phyloP scores from a whole-genome alignment of 352 stramenopile species.

The Phytophthora capsici region DNA sequence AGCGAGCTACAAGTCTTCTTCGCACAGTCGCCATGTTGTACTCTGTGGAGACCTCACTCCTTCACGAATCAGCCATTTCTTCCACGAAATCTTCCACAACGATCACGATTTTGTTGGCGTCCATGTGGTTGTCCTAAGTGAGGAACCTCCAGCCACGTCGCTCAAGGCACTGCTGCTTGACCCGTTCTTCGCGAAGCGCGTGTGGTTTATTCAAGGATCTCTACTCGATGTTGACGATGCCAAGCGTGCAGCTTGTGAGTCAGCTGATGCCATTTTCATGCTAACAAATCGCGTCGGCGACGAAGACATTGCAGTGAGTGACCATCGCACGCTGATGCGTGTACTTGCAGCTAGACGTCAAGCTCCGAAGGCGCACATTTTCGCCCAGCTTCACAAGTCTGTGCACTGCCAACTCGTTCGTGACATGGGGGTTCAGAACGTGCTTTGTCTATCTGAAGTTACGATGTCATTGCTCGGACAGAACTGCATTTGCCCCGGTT shows the following conservation, averaged over 20 bases:
- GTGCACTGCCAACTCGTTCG: conserved; percentile 79
- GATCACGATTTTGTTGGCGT: conserved; percentile 86
- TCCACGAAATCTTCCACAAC: conserved; percentile 89
- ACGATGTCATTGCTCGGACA: conserved; percentile 83
- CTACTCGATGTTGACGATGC: conserved; percentile 83
- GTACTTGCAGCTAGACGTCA: conserved; percentile 78
- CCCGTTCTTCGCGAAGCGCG: conserved; percentile 86
- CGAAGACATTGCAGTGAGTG: conserved; percentile 71
- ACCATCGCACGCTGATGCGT: conserved; percentile 85
- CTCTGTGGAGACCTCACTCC: conserved; percentile 85
- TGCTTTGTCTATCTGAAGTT: conserved; percentile 82
- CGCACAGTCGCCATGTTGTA: conserved; percentile 72
- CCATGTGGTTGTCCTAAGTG: conserved; percentile 78
- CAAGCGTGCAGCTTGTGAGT: conserved; percentile 66
- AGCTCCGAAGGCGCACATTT: conserved; percentile 53
- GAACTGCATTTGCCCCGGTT: conserved; percentile 87
- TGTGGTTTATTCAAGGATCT: conserved; percentile 82
- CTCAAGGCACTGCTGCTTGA: conserved; percentile 83
- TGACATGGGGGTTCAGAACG: conserved; percentile 79
- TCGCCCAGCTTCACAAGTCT: conserved; percentile 81
- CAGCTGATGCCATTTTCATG: conserved; percentile 82
- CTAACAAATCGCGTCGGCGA: conserved; percentile 67
- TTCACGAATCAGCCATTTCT: conserved; percentile 86
- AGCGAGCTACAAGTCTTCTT: conserved; percentile 73
- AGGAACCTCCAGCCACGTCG: conserved; percentile 76